Evolutionary conservation across 1,284 basidiomycete species (phyloP).

Genomic region (Trichosporon faecale): DNA sequence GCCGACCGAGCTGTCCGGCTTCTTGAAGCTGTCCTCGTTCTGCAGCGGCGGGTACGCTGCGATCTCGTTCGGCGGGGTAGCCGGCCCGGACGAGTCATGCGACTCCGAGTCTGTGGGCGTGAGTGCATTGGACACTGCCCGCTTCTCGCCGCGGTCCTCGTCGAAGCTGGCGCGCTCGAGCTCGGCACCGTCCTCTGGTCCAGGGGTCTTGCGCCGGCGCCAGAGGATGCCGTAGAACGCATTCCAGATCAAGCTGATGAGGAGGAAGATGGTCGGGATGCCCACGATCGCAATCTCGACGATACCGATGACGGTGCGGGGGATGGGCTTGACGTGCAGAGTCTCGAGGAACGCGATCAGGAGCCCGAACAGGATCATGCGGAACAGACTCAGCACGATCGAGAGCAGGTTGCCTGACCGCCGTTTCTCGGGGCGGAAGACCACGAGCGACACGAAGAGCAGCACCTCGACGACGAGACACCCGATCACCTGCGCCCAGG

Average conservation of each 20-base stretch:
- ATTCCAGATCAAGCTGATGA: slow-evolving; percentile 83
- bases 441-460: slow-evolving; percentile 59
- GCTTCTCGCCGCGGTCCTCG: slow-evolving; percentile 8
- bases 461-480: slow-evolving; percentile 67
- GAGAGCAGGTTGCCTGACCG: slow-evolving; percentile 50
- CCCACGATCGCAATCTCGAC: slow-evolving; percentile 50
- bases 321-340: slow-evolving; percentile 42
- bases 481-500: slow-evolving; percentile 67
- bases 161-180: slow-evolving; percentile 31
- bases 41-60: neutral
- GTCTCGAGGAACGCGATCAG: slow-evolving; percentile 49
- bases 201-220: slow-evolving; percentile 39
- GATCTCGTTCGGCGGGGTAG: neutral
- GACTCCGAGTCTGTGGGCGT: neutral
- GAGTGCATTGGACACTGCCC: neutral
- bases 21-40: neutral
- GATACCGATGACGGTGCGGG: slow-evolving; percentile 48
- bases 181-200: slow-evolving; percentile 47
- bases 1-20: neutral
- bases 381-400: slow-evolving; percentile 38
- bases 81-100: neutral
- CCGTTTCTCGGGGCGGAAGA: slow-evolving; percentile 55
- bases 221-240: slow-evolving; percentile 47
- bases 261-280: slow-evolving; percentile 55
- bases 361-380: slow-evolving; percentile 48